Conservation (phyloP, 805 yeast species). For the Kurtzmaniella fragi region DNA sequence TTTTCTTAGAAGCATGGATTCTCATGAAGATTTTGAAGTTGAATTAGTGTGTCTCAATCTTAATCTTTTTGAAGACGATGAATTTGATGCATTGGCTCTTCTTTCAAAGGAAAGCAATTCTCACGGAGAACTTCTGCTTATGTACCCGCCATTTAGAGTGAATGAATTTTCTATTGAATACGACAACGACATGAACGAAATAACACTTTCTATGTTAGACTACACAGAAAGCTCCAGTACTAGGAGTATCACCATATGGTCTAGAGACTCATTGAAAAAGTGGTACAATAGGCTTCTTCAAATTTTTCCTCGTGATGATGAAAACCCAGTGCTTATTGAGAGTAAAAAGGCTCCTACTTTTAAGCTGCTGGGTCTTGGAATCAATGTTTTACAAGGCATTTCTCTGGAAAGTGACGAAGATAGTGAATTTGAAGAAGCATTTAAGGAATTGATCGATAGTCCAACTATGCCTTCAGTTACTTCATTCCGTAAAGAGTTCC, state of each 20-base stretch:
- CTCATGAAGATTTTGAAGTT: no score
- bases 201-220: constrained; percentile 6
- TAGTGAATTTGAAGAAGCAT: constrained; percentile 6
- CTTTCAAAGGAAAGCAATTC: constrained; percentile 16
- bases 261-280: constrained; percentile 11
- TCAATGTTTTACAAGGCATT: constrained; percentile 16
- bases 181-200: constrained; percentile 3
- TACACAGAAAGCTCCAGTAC: constrained; percentile 4
- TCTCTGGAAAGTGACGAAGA: neutral
- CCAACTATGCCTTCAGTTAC: constrained; percentile 4
- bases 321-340: constrained; percentile 4
- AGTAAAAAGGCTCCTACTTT: neutral
- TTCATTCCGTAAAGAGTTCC: constrained; percentile 1
- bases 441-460: constrained; percentile 2
- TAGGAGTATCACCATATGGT: constrained; percentile 3
- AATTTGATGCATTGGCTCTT: constrained; percentile 34
- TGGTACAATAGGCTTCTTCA: constrained; percentile 29
- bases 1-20: neutral
- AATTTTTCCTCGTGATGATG: constrained; percentile 28
- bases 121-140: constrained; percentile 21
- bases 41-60: no score
- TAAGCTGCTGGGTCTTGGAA: constrained; percentile 29
- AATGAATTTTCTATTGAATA: constrained; percentile 27
- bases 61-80: constrained; percentile 7
- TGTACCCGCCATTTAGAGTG: constrained; percentile 39